Evolutionary conservation across 768 basidiomycete species (phyloP).

Genomic region (Boletus rex-veris): DNA sequence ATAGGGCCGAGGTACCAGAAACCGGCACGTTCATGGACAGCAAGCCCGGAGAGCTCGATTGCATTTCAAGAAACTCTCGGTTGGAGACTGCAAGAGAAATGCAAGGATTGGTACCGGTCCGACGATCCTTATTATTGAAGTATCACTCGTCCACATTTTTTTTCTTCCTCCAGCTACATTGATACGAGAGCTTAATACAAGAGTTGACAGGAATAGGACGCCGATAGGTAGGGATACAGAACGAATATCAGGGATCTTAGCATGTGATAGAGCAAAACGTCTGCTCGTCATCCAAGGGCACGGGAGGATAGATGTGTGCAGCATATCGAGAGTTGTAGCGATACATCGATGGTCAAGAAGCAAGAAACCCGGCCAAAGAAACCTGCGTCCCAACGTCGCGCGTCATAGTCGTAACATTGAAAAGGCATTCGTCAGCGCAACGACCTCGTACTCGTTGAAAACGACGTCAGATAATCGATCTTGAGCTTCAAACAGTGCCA

Average conservation of each 20-base stretch:
- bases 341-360: not conserved
- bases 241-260: not conserved
- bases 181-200: not conserved
- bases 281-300: not conserved
- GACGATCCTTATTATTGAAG: too few relatives aligned
- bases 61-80: too few relatives aligned
- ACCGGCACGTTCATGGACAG: too few relatives aligned
- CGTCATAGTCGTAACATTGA: conserved; percentile 20
- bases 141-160: too few relatives aligned
- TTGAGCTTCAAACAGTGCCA: conserved; percentile 15
- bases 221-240: conserved; percentile 5
- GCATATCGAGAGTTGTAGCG: conserved; percentile 1
- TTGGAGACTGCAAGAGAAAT: too few relatives aligned
- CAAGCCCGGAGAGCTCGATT: too few relatives aligned
- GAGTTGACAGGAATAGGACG: not conserved
- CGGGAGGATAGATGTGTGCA: not conserved
- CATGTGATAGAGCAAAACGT: not conserved
- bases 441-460: conserved; percentile 15
- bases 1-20: too few relatives aligned
- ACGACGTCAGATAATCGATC: conserved; percentile 1
- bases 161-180: not conserved
- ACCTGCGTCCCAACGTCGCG: not conserved
- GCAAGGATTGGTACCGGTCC: too few relatives aligned
- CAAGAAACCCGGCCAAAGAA: not conserved
- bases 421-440: conserved; percentile 16